Conservation (phyloP, 78 protist species). For the Tieghemostelium lacteum region DNA sequence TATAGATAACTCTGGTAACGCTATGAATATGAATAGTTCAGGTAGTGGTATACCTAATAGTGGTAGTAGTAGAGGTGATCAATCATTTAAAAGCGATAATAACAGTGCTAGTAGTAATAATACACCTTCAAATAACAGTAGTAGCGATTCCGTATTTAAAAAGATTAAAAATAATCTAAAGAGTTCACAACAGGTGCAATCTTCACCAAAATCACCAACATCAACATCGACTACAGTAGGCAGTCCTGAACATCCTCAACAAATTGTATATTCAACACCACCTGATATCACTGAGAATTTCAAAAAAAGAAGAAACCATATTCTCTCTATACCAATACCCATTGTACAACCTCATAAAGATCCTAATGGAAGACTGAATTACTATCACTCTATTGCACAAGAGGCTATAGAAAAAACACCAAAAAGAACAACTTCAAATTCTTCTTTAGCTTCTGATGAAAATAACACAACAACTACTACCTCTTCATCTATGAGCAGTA, state of each 20-base stretch:
- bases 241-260: neutral
- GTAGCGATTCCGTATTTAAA: neutral
- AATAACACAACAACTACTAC: neutral
- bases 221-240: neutral
- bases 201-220: neutral
- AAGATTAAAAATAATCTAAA: neutral
- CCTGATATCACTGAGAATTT: slow-evolving; percentile 18
- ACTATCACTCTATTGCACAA: neutral
- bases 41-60: neutral
- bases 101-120: neutral
- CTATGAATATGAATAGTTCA: neutral
- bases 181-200: neutral
- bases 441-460: neutral
- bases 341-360: slow-evolving; percentile 28
- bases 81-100: neutral
- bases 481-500: neutral
- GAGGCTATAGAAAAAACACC: neutral
- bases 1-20: neutral
- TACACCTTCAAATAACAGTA: neutral
- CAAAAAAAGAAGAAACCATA: slow-evolving; percentile 17
- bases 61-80: neutral
- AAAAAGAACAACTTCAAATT: neutral
- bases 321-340: slow-evolving; percentile 49
- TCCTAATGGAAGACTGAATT: slow-evolving; percentile 17
- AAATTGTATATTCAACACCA: slow-evolving; percentile 12